Evolutionary conservation across 176 grass and related monocot genomes (phyloP), one percentile per base, ranked within the genome.

Genomic region (Raddia distichophylla): DNA sequence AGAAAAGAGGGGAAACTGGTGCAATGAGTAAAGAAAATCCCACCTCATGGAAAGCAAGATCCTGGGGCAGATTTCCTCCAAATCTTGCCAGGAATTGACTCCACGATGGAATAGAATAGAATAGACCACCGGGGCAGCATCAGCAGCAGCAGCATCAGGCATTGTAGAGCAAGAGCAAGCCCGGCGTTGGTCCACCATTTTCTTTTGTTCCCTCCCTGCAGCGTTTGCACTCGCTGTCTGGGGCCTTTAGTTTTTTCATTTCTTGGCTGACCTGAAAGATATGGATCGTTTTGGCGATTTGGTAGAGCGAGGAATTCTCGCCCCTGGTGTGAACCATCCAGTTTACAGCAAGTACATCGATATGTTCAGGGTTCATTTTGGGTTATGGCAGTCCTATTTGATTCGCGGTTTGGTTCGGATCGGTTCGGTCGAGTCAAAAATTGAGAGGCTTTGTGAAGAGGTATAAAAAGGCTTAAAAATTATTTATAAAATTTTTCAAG

Each of bases 41-140:
- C 56, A 63, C 57, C 83, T 44, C 82, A 57, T 81, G 84, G 83
- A 93, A 91, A 97, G 91, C 81, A 86, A 87, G 89, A 97, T 97
- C 89, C 83, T 67, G 77, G 58, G 37, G 80, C 73, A 78, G 91
- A 97, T 97, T 89, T 97, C 14, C 64, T 83, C 84, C 88, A 93
- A 87, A 97, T 93, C 91, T 97, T 87, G 83, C 54, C 65, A 40
- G 37, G 37, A 40, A 40, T 40, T 40, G 37, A 82, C 83, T 67
- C 79, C 79, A 68, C 27, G 8, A 69, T 78, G 68, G 52, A 73
- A 74, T 73, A 86, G 69, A 71, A 78, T 71, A 87, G 58, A 57
- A 51, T n/a, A 40, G 37, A 40, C 37, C 37, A 40, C 37, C 37
- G 37, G 37, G 37, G 37, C 37, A 40, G 37, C 37, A 40, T 40